These are phyloP conservation scores for Amanita inopinata DNA, from an alignment of 768 basidiomycete species.

Conservation along the genomic window DNA sequence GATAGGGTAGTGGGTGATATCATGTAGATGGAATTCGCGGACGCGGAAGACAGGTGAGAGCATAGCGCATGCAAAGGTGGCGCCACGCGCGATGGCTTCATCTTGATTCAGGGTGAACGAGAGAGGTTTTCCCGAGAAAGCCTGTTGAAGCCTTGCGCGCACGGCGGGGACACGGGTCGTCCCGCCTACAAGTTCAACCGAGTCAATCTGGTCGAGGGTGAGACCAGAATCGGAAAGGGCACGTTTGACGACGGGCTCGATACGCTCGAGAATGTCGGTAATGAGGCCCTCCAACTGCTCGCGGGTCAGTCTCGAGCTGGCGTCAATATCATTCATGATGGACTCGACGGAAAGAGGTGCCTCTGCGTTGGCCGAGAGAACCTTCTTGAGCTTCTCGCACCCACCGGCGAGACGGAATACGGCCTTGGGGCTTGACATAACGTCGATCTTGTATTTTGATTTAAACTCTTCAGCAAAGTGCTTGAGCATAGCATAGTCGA, in stretches of 20 bases:
- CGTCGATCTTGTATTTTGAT: constrained; percentile 96
- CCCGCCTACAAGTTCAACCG: constrained; percentile 91
- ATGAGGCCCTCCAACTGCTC: constrained; percentile 80
- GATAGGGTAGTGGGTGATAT: constrained; percentile 83
- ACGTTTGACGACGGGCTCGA: constrained; percentile 62
- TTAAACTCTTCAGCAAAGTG: constrained; percentile 93
- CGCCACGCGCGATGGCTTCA: constrained; percentile 92
- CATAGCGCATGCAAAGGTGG: constrained; percentile 95
- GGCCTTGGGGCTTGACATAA: constrained; percentile 84
- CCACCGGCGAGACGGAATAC: constrained; percentile 81
- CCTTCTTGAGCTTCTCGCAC: constrained; percentile 93
- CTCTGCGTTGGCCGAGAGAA: constrained; percentile 89
- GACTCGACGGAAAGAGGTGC: constrained; percentile 89
- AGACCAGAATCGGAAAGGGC: constrained; percentile 79
- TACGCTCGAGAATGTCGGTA: constrained; percentile 62
- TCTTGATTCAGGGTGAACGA: constrained; percentile 95
- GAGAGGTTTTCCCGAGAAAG: constrained; percentile 76
- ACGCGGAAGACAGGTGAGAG: constrained; percentile 98
- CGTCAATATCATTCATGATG: constrained; percentile 94
- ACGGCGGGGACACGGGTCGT: constrained; percentile 89
- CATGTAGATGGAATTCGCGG: constrained; percentile 85
- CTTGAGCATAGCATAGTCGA: constrained; percentile 83
- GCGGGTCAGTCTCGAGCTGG: constrained; percentile 73
- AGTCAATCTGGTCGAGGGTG: constrained; percentile 75
- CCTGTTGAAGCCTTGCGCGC: constrained; percentile 75